phyloP scores from a whole-genome alignment of 2,329 filamentous ascomycete species.

The Phialophora macrospora region DNA sequence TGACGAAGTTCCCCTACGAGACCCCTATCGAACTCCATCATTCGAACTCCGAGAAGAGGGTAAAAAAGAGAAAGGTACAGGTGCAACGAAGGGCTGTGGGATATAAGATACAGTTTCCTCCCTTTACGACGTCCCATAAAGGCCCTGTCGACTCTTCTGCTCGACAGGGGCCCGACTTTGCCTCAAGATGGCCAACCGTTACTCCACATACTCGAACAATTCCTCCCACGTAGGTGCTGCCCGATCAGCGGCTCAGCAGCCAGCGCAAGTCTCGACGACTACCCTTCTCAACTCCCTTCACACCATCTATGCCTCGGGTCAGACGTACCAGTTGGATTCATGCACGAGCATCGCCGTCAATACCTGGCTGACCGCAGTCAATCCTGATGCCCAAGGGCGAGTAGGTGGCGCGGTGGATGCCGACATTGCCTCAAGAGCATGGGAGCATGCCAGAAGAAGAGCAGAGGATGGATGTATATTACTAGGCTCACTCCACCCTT shows the following conservation, averaged over 20 bases:
- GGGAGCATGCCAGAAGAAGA: slow-evolving; percentile 93
- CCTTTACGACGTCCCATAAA: slow-evolving; percentile 4
- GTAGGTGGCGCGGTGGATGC: slow-evolving; percentile 79
- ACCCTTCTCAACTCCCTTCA: slow-evolving; percentile 91
- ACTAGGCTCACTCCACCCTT: slow-evolving; percentile 84
- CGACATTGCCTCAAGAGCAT: slow-evolving; percentile 77
- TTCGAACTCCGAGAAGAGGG: slow-evolving; percentile 5
- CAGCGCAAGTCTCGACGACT: slow-evolving; percentile 85
- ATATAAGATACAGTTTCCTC: slow-evolving; percentile 1
- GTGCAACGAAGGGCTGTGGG: background rate
- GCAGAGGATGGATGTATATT: slow-evolving; percentile 95
- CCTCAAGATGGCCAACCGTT: slow-evolving; percentile 61
- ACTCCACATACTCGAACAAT: slow-evolving; percentile 66
- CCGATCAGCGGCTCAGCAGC: slow-evolving; percentile 66
- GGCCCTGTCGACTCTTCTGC: slow-evolving; percentile 32
- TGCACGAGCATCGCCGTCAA: slow-evolving; percentile 93
- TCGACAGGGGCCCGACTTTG: slow-evolving; percentile 30
- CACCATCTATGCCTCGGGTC: slow-evolving; percentile 79
- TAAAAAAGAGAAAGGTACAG: background rate
- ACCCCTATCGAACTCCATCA: slow-evolving; percentile 7
- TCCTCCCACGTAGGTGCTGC: slow-evolving; percentile 63
- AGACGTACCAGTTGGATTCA: slow-evolving; percentile 85
- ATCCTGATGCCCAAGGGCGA: slow-evolving; percentile 69
- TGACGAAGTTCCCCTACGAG: slow-evolving; percentile 9
- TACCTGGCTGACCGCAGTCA: slow-evolving; percentile 85